Evolutionary conservation across 495 filamentous ascomycete genomes (phyloP).

Genomic region (Neurospora intermedia): DNA sequence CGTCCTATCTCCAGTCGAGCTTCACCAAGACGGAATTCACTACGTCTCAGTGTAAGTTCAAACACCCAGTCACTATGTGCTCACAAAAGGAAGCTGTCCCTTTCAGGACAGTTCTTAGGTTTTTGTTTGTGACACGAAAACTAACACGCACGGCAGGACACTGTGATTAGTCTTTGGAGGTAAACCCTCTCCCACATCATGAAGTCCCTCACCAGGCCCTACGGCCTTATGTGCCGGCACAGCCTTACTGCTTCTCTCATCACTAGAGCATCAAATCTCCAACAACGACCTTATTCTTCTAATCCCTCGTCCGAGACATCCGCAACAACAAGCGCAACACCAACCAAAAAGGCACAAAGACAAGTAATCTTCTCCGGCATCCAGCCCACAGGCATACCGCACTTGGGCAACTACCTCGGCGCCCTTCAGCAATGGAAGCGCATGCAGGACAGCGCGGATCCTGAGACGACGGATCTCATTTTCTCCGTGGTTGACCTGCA

Average conservation of each 20-base stretch:
- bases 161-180: background rate
- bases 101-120: background rate
- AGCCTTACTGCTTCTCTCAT: background rate
- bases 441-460: conserved; percentile 53
- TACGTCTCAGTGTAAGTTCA: background rate
- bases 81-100: background rate
- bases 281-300: background rate
- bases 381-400: conserved; percentile 91
- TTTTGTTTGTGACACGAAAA: background rate
- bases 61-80: background rate
- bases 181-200: background rate
- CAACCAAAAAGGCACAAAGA: background rate
- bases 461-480: conserved; percentile 46
- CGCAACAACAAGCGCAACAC: background rate
- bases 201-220: background rate
- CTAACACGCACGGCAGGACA: background rate
- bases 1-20: background rate
- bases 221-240: background rate
- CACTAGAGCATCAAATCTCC: background rate
- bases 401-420: conserved; percentile 91
- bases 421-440: conserved; percentile 79
- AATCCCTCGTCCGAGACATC: background rate
- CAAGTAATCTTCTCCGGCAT: conserved; percentile 82
- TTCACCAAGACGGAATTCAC: background rate
- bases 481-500: conserved; percentile 90